Evolutionary conservation across 768 basidiomycete species (phyloP), one percentile per base, ranked within the genome.

Genomic region (Collybiopsis luxurians): DNA sequence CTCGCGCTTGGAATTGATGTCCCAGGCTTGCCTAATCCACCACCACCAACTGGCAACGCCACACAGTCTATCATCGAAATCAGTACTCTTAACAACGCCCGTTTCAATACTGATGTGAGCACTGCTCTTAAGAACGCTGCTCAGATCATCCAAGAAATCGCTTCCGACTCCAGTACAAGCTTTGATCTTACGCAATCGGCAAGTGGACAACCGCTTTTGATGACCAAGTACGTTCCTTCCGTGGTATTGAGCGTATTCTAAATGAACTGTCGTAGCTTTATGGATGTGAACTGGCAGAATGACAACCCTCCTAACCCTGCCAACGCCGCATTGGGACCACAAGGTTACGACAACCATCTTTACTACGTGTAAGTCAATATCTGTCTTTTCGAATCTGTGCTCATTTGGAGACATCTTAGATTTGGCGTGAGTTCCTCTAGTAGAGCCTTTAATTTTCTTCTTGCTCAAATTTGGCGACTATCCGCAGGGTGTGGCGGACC

Each of bases 231-330:
- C 60, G 23, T 48, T 19, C 21, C n/a, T 21, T 10, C 13, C 12
- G 23, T 6, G 46, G 43, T n/a, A 17, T 38, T 36, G 19, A 19
- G 23, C 42, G 31, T 34, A 13, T 34, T 24, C 2, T 24, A 13
- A 5, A 36, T 38, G 4, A 6, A 27, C 21, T 24, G 55, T 26
- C 54, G 13, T 34, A 92, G 89, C 61, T 90, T 90, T 66, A 91
- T 91, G 89, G 89, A 92, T 61, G 64, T 88, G 45, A 83, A 81
- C 58, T 92, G 90, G 90, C 90, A 92, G 64, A 69, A 75, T 66
- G 78, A 86, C 63, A 77, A 82, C 67, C 87, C 83, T 17, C 13
- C 87, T 4, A 92, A 92, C 64, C 90, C 90, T 15, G 83, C 85
- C 6, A 74, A 83, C 49, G 89, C 85, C 23, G 78, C 79, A 4